Conservation (phyloP, 2,329 filamentous ascomycete genomes). For the Ceratocystis variospora region DNA sequence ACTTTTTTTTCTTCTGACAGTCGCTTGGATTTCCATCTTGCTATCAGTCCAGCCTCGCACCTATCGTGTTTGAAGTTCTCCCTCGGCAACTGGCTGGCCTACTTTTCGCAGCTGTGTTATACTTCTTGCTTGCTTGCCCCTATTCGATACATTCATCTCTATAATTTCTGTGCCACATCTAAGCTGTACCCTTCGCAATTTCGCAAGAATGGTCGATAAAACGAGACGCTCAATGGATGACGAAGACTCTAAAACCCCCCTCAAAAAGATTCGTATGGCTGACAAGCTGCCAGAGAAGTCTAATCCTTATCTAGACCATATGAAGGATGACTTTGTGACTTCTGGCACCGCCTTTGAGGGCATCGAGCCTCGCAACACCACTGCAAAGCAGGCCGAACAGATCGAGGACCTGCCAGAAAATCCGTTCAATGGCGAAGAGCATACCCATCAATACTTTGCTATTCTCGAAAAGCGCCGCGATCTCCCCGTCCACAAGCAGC, state of each 20-base stretch:
- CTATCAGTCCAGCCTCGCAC: conserved; percentile 13
- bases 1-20: conserved; percentile 16
- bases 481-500: conserved; percentile 83
- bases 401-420: conserved; percentile 74
- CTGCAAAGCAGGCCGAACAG: conserved; percentile 54
- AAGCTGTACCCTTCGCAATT: background rate
- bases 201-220: conserved; percentile 30
- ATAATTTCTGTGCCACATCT: background rate
- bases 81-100: background rate
- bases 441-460: conserved; percentile 75
- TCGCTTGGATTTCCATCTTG: background rate
- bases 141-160: background rate
- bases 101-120: background rate
- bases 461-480: conserved; percentile 75
- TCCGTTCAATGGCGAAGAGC: conserved; percentile 65
- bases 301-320: conserved; percentile 89
- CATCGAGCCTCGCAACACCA: conserved; percentile 56
- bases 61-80: conserved; percentile 9
- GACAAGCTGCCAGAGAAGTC: conserved; percentile 26
- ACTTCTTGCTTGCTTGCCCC: background rate
- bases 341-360: conserved; percentile 21
- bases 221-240: conserved; percentile 33
- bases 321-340: conserved; percentile 44
- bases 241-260: conserved; percentile 29
- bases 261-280: conserved; percentile 33